These are phyloP conservation scores for Suhomyces tanzawaensis DNA, from an alignment of 805 yeast genomes.

Conservation along the genomic window DNA sequence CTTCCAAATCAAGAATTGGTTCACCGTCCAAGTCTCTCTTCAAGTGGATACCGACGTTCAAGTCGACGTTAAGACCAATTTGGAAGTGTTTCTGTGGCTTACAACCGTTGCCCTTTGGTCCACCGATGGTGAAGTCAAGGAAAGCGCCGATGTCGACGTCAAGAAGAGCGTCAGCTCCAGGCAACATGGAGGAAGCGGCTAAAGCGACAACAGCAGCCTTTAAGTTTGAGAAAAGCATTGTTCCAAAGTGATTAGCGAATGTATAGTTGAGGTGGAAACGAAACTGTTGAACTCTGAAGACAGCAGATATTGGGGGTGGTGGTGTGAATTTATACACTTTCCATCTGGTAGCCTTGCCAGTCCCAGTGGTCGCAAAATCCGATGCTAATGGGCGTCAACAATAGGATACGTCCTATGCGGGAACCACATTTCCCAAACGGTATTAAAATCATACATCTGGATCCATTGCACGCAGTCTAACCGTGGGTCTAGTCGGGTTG, in stretches of 20 bases:
- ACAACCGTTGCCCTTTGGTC: slow-evolving; percentile 8
- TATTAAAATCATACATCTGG: not conserved
- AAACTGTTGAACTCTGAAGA: slow-evolving; percentile 2
- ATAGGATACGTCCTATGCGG: slow-evolving; percentile 3
- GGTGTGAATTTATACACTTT: not conserved
- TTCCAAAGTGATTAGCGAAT: slow-evolving; percentile 4
- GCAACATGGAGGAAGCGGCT: slow-evolving; percentile 9
- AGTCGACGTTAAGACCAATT: slow-evolving; percentile 12
- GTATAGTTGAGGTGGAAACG: slow-evolving; percentile 3
- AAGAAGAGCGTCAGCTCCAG: slow-evolving; percentile 7
- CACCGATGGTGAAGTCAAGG: slow-evolving; percentile 12
- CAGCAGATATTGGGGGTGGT: not conserved
- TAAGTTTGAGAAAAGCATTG: slow-evolving; percentile 14
- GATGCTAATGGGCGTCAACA: no score
- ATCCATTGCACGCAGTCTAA: no score
- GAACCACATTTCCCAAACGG: slow-evolving; percentile 2
- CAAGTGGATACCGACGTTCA: slow-evolving; percentile 10
- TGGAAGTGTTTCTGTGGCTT: slow-evolving; percentile 7
- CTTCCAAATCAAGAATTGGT: not conserved
- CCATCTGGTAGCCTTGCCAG: no score
- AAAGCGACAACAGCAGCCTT: slow-evolving; percentile 13
- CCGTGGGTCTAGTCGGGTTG: no score
- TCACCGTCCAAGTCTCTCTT: slow-evolving; percentile 8
- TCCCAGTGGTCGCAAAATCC: no score
- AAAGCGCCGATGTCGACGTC: slow-evolving; percentile 6